Conservation (phyloP, 1,284 basidiomycete species). For the Gomphus bonarii region DNA sequence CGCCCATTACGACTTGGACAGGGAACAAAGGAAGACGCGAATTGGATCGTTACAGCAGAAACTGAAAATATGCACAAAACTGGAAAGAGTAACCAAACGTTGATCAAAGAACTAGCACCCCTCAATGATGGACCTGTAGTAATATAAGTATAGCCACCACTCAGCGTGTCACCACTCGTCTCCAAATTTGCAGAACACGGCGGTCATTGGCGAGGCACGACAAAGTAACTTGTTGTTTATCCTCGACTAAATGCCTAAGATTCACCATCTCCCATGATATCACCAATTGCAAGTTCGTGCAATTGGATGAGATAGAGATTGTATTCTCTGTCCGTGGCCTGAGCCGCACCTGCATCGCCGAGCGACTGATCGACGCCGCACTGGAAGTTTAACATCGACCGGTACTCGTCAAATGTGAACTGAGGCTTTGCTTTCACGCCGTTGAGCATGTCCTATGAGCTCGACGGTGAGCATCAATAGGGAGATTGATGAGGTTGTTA, state of each 20-base stretch:
- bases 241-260: not conserved
- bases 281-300: slow-evolving; percentile 46
- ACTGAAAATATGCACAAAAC: not conserved
- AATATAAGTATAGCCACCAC: not conserved
- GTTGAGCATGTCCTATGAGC: slow-evolving; percentile 62
- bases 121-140: not conserved
- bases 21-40: slow-evolving; percentile 4
- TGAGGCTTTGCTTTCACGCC: slow-evolving; percentile 46
- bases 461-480: slow-evolving; percentile 4
- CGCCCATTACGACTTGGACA: not conserved
- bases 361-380: slow-evolving; percentile 64
- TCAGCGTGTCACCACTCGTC: not conserved
- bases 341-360: slow-evolving; percentile 37
- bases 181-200: not conserved
- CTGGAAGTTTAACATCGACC: slow-evolving; percentile 78
- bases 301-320: slow-evolving; percentile 75
- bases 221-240: not conserved
- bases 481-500: not conserved
- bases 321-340: slow-evolving; percentile 58
- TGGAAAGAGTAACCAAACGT: not conserved
- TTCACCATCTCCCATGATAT: slow-evolving; percentile 7
- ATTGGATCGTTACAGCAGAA: slow-evolving; percentile 8
- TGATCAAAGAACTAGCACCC: not conserved
- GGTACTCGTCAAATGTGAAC: slow-evolving; percentile 86
- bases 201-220: not conserved